These are phyloP conservation scores for Rhytidiadelphus loreus DNA, from an alignment of 225 moss, liverwort and hornwort genomes.

Conservation along the genomic window DNA sequence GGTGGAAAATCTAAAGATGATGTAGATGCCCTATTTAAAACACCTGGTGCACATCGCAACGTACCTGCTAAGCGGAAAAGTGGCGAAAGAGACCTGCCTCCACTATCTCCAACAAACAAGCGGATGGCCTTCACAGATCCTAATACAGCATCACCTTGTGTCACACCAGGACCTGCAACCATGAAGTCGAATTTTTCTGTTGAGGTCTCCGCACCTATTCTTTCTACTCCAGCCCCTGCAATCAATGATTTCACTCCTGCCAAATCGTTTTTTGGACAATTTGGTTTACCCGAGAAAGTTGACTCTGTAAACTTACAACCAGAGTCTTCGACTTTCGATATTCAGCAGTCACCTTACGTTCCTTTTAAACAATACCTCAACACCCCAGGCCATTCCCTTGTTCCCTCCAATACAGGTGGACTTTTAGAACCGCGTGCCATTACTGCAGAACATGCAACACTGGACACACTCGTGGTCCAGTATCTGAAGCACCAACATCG, in stretches of 20 bases:
- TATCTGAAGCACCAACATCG: conserved; percentile 99
- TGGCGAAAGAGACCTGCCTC: conserved; percentile 58
- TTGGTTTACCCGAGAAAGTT: conserved; percentile 40
- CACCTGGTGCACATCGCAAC: conserved; percentile 43
- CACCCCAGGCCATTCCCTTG: conserved; percentile 61
- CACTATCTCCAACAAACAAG: conserved; percentile 82
- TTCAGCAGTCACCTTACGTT: conserved; percentile 69
- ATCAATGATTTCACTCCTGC: conserved; percentile 24
- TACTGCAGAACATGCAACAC: conserved; percentile 69
- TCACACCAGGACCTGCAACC: conserved; percentile 63
- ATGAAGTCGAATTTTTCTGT: conserved; percentile 55
- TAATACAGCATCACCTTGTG: conserved; percentile 59
- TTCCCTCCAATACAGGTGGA: conserved; percentile 50
- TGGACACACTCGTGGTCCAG: conserved; percentile 94
- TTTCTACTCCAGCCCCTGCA: conserved; percentile 7
- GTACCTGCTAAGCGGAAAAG: conserved; percentile 78
- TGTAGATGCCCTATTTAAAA: conserved; percentile 44
- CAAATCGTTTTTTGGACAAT: conserved; percentile 39
- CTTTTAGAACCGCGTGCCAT: conserved; percentile 57
- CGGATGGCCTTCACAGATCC: conserved; percentile 67
- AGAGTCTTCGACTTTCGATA: conserved; percentile 47
- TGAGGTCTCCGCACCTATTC: conserved; percentile 23
- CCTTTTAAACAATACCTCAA: conserved; percentile 67
- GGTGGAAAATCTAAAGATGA: conserved; percentile 37
- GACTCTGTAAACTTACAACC: conserved; percentile 38